These are phyloP conservation scores for Pachyrhizus erosus DNA, from an alignment of 306 rosid genomes.

Conservation along the genomic window DNA sequence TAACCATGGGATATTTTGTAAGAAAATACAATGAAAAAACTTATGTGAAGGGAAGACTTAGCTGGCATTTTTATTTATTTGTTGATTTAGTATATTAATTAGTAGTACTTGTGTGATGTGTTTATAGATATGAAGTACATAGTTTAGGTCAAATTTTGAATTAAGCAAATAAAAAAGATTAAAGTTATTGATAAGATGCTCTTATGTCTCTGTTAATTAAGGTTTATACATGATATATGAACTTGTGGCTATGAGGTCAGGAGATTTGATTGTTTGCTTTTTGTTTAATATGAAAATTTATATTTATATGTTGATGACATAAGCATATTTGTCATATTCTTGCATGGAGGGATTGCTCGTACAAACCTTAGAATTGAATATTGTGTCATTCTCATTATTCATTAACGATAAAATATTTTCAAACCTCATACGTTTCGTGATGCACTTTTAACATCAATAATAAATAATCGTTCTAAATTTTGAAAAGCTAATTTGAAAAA, in stretches of 20 bases:
- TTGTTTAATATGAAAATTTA: slow-evolving; percentile 23
- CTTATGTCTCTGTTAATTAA: slow-evolving; percentile 3
- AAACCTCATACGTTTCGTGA: slow-evolving; percentile 47
- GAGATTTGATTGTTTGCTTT: slow-evolving; percentile 36
- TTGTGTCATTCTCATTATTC: slow-evolving; percentile 50
- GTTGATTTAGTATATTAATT: background rate
- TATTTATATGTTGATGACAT: slow-evolving; percentile 38
- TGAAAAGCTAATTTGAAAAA: background rate
- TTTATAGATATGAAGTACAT: background rate
- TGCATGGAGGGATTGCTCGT: slow-evolving; percentile 59
- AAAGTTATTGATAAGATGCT: background rate
- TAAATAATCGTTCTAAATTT: slow-evolving; percentile 26
- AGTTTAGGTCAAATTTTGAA: slow-evolving; percentile 36
- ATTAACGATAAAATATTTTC: slow-evolving; percentile 54
- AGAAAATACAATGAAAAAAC: background rate
- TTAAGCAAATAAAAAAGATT: slow-evolving; percentile 16
- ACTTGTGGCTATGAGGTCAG: slow-evolving; percentile 40
- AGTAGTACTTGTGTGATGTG: background rate
- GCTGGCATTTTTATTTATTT: slow-evolving; percentile 21
- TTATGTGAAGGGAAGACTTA: slow-evolving; percentile 16
- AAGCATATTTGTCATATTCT: slow-evolving; percentile 48
- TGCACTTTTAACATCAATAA: background rate
- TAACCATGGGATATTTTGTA: background rate
- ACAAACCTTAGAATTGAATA: slow-evolving; percentile 55
- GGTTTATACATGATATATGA: slow-evolving; percentile 33